These are phyloP conservation scores for Gardenia jasminoides DNA, from an alignment of 257 asterid species.

Conservation along the genomic window DNA sequence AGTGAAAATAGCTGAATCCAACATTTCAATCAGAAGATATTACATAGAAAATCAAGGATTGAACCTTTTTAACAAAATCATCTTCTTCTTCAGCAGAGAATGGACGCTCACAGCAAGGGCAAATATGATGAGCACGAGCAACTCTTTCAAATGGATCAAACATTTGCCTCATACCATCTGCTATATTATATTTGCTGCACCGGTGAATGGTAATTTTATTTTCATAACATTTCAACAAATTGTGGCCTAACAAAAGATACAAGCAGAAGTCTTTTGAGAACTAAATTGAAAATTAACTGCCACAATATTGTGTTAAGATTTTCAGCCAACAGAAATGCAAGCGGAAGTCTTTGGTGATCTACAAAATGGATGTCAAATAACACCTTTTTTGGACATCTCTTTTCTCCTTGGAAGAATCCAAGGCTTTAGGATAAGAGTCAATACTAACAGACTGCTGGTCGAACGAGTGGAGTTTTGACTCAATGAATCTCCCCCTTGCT, in stretches of 20 bases:
- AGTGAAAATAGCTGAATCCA: constrained; percentile 6
- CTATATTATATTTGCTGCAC: constrained; percentile 62
- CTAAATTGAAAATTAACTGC: not conserved
- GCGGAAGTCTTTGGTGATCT: not conserved
- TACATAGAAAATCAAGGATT: not conserved
- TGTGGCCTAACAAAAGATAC: not conserved
- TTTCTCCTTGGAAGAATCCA: constrained; percentile 65
- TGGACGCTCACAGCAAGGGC: constrained; percentile 94
- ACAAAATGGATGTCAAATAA: constrained; percentile 2
- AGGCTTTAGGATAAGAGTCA: constrained; percentile 55
- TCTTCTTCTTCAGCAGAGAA: constrained; percentile 90
- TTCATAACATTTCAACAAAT: too few species aligned
- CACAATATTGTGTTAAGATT: not conserved
- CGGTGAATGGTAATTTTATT: constrained; percentile 1
- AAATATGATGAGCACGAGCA: constrained; percentile 86
- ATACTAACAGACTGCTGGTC: constrained; percentile 61
- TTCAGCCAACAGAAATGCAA: not conserved
- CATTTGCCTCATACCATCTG: constrained; percentile 70
- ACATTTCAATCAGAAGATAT: constrained; percentile 11
- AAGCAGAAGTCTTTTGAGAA: not conserved
- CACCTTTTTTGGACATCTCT: constrained; percentile 72
- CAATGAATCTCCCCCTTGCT: constrained; percentile 75
- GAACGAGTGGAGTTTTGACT: constrained; percentile 74
- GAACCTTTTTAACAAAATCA: constrained; percentile 83
- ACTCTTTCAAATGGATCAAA: constrained; percentile 71